Conservation (phyloP, 257 asterid species). For the Plantago elongata region DNA sequence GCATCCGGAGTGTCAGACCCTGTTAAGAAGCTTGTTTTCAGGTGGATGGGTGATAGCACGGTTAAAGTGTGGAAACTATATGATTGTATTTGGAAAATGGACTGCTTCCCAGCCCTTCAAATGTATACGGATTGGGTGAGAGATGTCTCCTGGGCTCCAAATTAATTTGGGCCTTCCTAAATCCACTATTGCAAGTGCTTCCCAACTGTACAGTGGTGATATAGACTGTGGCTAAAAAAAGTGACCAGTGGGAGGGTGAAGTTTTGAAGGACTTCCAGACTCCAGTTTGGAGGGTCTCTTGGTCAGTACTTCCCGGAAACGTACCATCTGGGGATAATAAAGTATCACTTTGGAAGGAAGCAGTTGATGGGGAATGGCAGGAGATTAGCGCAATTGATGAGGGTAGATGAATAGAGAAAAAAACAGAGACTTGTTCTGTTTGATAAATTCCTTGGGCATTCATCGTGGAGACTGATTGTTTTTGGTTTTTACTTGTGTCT, state of each 20-base stretch:
- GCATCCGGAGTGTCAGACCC: slow-evolving; percentile 59
- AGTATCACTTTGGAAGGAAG: slow-evolving; percentile 85
- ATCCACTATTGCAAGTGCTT: slow-evolving; percentile 90
- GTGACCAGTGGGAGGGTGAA: slow-evolving; percentile 84
- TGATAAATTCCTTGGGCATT: no score
- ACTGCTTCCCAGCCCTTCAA: slow-evolving; percentile 84
- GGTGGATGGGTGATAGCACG: slow-evolving; percentile 88
- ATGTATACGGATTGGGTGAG: slow-evolving; percentile 90
- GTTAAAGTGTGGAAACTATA: slow-evolving; percentile 87
- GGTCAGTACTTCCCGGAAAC: no score
- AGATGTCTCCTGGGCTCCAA: slow-evolving; percentile 97
- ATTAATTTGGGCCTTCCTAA: slow-evolving; percentile 93
- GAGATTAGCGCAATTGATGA: slow-evolving; percentile 61
- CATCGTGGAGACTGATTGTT: no score
- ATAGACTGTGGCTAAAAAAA: slow-evolving; percentile 81
- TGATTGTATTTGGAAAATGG: slow-evolving; percentile 84
- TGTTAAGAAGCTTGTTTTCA: slow-evolving; percentile 85
- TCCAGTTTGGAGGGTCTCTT: slow-evolving; percentile 98
- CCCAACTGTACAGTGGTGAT: slow-evolving; percentile 87
- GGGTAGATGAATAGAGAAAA: no score
- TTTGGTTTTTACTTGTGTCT: no score
- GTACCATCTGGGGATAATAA: slow-evolving; percentile 85
- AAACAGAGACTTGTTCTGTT: no score
- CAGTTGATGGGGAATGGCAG: slow-evolving; percentile 96
- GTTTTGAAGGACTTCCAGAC: slow-evolving; percentile 72